phyloP scores from a whole-genome alignment of 164 flowering plant genomes.

The Annona cherimola region DNA sequence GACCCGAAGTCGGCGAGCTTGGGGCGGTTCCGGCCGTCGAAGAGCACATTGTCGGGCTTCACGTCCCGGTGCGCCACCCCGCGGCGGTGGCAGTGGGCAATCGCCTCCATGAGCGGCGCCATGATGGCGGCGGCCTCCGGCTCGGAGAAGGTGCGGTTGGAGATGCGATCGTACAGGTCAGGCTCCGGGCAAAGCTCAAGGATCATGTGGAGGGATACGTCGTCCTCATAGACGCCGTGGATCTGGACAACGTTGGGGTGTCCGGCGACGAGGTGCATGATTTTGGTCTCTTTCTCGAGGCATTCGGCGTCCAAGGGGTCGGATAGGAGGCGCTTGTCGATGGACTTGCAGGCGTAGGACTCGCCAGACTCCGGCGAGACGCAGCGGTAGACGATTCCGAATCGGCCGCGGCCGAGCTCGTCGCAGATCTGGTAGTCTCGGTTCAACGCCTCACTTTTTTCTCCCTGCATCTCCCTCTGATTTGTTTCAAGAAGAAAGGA shows the following conservation, averaged over 20 bases:
- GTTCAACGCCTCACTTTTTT: constrained; percentile 36
- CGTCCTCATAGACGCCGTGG: constrained; percentile 45
- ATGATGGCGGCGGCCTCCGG: constrained; percentile 35
- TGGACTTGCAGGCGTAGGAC: constrained; percentile 58
- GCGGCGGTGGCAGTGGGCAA: constrained; percentile 60
- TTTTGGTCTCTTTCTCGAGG: constrained; percentile 54
- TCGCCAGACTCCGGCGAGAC: constrained; percentile 28
- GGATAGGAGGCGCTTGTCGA: constrained; percentile 45
- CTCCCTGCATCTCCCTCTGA: constrained; percentile 37
- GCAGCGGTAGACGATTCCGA: constrained; percentile 65
- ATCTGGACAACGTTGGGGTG: constrained; percentile 43
- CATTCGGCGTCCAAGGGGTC: constrained; percentile 55
- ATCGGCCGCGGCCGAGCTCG: constrained; percentile 79
- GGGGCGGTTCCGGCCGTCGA: constrained; percentile 35
- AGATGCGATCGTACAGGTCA: constrained; percentile 38
- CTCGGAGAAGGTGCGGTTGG: constrained; percentile 34
- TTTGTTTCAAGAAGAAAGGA: neutral
- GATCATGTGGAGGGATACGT: constrained; percentile 36
- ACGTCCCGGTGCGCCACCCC: constrained; percentile 75
- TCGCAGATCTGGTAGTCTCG: constrained; percentile 49
- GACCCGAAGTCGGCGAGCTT: constrained; percentile 82
- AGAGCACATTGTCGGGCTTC: constrained; percentile 75
- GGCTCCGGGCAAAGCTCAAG: constrained; percentile 41
- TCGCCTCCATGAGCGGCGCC: constrained; percentile 42
- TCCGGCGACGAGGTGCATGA: constrained; percentile 34